Conservation (phyloP, 1,284 basidiomycete species). For the Fomes fomentarius region DNA sequence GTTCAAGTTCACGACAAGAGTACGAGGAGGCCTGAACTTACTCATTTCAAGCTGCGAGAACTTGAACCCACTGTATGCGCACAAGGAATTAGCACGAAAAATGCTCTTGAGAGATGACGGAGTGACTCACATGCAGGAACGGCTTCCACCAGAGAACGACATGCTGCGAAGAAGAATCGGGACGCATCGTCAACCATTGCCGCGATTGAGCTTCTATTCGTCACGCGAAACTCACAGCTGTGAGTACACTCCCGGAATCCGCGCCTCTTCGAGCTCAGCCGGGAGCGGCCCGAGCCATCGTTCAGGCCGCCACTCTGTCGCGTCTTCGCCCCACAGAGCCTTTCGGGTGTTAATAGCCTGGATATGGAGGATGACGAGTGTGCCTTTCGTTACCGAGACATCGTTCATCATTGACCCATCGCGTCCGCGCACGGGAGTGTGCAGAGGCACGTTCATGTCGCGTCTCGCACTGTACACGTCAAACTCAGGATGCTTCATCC, state of each 20-base stretch:
- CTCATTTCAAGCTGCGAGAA: slow-evolving; percentile 40
- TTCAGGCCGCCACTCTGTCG: slow-evolving; percentile 26
- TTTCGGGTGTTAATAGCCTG: slow-evolving; percentile 19
- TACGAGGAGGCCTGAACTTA: too few species aligned
- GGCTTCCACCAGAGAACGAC: slow-evolving; percentile 34
- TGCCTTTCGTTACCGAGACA: slow-evolving; percentile 15
- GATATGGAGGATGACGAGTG: slow-evolving; percentile 12
- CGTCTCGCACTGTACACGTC: slow-evolving; percentile 5
- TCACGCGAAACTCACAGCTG: slow-evolving; percentile 18
- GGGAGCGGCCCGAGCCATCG: slow-evolving; percentile 22
- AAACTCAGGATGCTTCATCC: not conserved
- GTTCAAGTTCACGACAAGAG: not conserved
- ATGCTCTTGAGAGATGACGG: not conserved
- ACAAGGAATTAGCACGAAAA: too few species aligned
- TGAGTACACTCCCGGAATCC: slow-evolving; percentile 25
- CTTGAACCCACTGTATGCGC: slow-evolving; percentile 33
- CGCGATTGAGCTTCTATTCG: not conserved
- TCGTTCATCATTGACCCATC: slow-evolving; percentile 34
- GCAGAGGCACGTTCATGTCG: slow-evolving; percentile 21
- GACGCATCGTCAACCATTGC: not conserved
- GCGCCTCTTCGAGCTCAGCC: slow-evolving; percentile 8
- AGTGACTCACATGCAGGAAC: slow-evolving; percentile 35
- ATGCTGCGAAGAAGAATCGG: not conserved
- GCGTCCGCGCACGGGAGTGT: slow-evolving; percentile 18
- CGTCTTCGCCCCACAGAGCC: slow-evolving; percentile 24